Conservation (phyloP, 371 early-diverging fungal genomes). For the Circinella minor region DNA sequence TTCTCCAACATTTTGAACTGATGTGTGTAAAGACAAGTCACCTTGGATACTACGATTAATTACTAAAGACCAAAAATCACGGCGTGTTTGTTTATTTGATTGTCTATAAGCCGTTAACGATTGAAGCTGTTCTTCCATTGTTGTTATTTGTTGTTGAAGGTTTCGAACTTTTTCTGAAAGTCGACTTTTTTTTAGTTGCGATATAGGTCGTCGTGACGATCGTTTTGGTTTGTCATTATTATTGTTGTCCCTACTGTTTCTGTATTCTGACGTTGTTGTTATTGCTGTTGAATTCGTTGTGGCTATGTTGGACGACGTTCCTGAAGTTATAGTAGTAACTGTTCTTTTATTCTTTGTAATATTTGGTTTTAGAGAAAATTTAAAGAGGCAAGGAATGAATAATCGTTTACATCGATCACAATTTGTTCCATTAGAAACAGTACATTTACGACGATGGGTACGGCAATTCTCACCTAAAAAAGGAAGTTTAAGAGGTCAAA, state of each 20-base stretch:
- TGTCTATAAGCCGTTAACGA: not conserved
- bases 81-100: not conserved
- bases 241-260: too few relatives aligned
- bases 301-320: too few relatives aligned
- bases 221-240: conserved; percentile 19
- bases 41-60: not conserved
- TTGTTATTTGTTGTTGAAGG: conserved; percentile 1
- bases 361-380: conserved; percentile 20
- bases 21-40: not conserved
- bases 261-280: not conserved
- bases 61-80: not conserved
- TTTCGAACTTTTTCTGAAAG: conserved; percentile 1
- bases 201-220: not conserved
- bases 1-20: not conserved
- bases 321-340: too few relatives aligned
- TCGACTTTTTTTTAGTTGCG: not conserved
- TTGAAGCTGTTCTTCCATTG: conserved; percentile 9
- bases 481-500: not conserved
- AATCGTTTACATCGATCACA: conserved; percentile 42
- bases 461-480: conserved; percentile 41
- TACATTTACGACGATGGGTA: conserved; percentile 46
- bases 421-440: conserved; percentile 25
- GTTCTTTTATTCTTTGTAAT: not conserved
- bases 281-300: not conserved
- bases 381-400: conserved; percentile 33